phyloP scores from a whole-genome alignment of 192 early-diverging fungal species.

The Coemansia sp. region DNA sequence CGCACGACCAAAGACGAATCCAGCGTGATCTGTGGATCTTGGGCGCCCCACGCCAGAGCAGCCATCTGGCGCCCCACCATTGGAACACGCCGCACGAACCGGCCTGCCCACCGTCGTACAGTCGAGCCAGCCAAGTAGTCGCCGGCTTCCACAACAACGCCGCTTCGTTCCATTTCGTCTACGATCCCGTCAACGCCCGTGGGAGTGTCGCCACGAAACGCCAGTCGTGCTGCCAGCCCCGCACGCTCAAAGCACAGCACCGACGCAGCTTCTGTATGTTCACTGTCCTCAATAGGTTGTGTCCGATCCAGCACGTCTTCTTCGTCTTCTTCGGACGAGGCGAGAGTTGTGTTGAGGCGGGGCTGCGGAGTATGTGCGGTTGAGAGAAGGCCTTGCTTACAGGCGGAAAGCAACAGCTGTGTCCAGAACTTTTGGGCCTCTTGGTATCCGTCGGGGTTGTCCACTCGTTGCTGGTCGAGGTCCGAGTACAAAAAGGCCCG shows the following conservation, averaged over 20 bases:
- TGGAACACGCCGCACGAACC: conserved; percentile 7
- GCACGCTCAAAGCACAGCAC: conserved; percentile 21
- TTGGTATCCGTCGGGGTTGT: conserved; percentile 45
- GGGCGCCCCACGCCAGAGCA: conserved; percentile 11
- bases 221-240: conserved; percentile 19
- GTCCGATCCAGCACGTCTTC: neutral
- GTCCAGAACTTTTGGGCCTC: conserved; percentile 41
- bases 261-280: conserved; percentile 4
- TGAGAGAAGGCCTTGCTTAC: conserved; percentile 21
- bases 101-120: conserved; percentile 18
- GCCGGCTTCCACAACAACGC: neutral
- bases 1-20: conserved; percentile 13
- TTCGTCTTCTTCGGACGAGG: neutral
- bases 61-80: conserved; percentile 9
- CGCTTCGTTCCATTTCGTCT: conserved; percentile 14
- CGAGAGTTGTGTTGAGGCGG: neutral
- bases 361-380: neutral
- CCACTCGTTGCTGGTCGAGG: conserved; percentile 22
- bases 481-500: conserved; percentile 51
- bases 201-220: conserved; percentile 39
- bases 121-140: conserved; percentile 19
- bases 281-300: neutral
- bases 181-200: conserved; percentile 26
- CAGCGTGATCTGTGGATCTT: neutral
- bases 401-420: conserved; percentile 13